Percentiles rank a stretch among this genome's conserved stretches.
Conservation (phyloP, 148 eudicot species). For the Dysphania ambrosioides region DNA sequence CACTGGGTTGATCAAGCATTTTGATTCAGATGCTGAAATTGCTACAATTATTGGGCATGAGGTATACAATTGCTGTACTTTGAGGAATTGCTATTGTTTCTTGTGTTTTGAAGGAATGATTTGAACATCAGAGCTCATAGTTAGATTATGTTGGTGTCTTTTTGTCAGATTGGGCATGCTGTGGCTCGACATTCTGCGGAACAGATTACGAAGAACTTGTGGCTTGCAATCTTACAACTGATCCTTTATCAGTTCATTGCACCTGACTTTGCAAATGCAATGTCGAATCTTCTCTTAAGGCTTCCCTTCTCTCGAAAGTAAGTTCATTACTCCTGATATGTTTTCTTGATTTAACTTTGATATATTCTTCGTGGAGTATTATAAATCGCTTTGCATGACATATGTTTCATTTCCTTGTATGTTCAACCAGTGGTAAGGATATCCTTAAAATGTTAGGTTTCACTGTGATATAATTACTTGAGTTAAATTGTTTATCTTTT, state of each 20-base stretch:
- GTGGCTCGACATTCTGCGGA: constrained; percentile 89
- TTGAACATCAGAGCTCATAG: not conserved
- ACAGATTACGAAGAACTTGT: constrained; percentile 63
- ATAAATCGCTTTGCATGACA: not conserved
- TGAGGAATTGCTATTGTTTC: not conserved
- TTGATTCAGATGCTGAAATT: constrained; percentile 61
- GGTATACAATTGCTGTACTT: constrained; percentile 39
- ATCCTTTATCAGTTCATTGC: constrained; percentile 63
- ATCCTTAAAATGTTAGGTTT: not conserved
- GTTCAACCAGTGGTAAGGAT: not conserved
- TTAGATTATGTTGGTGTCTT: not conserved
- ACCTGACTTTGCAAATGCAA: constrained; percentile 76
- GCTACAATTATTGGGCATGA: constrained; percentile 93
- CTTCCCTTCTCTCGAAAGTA: constrained; percentile 90
- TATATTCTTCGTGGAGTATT: not conserved
- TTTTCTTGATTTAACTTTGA: not conserved
- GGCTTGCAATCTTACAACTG: constrained; percentile 69
- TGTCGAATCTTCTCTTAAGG: constrained; percentile 61
- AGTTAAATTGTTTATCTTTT: not conserved
- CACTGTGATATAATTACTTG: not conserved
- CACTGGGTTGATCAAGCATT: constrained; percentile 74
- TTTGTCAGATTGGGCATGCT: constrained; percentile 74
- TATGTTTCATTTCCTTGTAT: not conserved
- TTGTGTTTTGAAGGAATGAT: not conserved
- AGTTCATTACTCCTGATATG: not conserved